A percentile compares a stretch with the other conserved stretches of the same genome.
These are phyloP conservation scores for rapeseed (Brassica napus) DNA, from an alignment of 345 rosid genomes.

Conservation along the genomic window DNA sequence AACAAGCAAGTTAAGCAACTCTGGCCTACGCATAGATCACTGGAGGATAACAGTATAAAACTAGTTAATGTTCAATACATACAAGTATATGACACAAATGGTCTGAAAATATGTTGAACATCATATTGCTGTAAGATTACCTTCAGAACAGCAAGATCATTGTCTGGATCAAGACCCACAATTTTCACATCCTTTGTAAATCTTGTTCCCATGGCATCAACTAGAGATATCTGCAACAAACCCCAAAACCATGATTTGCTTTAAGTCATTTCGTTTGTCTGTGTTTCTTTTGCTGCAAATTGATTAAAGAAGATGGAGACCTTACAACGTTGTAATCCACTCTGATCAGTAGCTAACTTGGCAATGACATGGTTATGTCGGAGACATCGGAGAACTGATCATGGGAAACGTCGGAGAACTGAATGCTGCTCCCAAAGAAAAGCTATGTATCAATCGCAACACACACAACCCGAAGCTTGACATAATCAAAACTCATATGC, in stretches of 20 bases:
- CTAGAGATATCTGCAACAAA: conserved; percentile 5
- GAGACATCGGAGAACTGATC: too few relatives aligned
- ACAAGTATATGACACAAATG: not conserved
- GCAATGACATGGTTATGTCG: conserved; percentile 74
- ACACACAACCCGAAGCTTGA: too few relatives aligned
- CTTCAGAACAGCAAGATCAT: conserved; percentile 87
- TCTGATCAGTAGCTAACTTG: conserved; percentile 72
- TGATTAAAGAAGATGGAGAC: not conserved
- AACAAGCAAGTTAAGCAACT: too few relatives aligned
- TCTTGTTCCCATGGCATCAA: conserved; percentile 64
- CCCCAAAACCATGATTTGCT: too few relatives aligned
- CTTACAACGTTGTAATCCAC: conserved; percentile 82
- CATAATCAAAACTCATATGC: too few relatives aligned
- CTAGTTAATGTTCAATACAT: not conserved
- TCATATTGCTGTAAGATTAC: conserved; percentile 19
- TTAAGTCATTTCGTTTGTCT: too few relatives aligned
- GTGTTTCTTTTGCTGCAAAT: too few relatives aligned
- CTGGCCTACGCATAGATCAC: too few relatives aligned
- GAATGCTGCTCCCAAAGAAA: conserved; percentile 24
- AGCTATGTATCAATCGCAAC: too few relatives aligned
- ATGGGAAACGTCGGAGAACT: not conserved
- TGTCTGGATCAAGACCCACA: conserved; percentile 63
- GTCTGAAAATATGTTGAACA: not conserved
- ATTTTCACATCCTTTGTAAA: conserved; percentile 68
- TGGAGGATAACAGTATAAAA: not conserved